These are phyloP conservation scores for Chaetomium sp. DNA, from an alignment of 2,329 filamentous ascomycete genomes.

Conservation along the genomic window DNA sequence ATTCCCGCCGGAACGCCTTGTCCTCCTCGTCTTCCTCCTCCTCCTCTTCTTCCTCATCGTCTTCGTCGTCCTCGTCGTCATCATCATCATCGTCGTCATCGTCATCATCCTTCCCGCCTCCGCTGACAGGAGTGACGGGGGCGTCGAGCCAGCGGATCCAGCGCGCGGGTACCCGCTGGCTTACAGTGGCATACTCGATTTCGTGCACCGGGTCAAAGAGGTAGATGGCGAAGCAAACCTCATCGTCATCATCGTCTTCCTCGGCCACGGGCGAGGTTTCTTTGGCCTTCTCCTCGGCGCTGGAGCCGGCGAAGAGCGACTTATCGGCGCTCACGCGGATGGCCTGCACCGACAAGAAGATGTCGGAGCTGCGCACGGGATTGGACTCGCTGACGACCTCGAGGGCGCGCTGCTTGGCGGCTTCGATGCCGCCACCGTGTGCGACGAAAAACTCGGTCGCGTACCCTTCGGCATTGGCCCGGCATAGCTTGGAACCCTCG, in stretches of 20 bases:
- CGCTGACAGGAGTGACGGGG: slow-evolving; percentile 46
- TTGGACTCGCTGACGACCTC: slow-evolving; percentile 77
- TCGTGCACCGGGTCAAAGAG: slow-evolving; percentile 84
- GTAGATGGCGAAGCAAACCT: slow-evolving; percentile 69
- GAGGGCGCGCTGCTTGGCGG: slow-evolving; percentile 71
- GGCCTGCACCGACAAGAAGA: slow-evolving; percentile 93
- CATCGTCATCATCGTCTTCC: slow-evolving; percentile 45
- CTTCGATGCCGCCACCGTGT: slow-evolving; percentile 65
- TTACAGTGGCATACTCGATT: slow-evolving; percentile 77
- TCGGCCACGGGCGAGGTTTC: slow-evolving; percentile 47
- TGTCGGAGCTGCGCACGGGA: slow-evolving; percentile 84
- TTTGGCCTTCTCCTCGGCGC: slow-evolving; percentile 49
- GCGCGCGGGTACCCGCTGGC: slow-evolving; percentile 72
- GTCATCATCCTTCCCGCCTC: slow-evolving; percentile 45
- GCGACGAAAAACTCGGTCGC: slow-evolving; percentile 75
- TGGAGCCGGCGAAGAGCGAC: slow-evolving; percentile 59
- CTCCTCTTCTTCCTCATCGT: too few relatives aligned
- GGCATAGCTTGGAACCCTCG: slow-evolving; percentile 85
- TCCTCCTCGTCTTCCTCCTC: too few relatives aligned
- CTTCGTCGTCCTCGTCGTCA: too few relatives aligned
- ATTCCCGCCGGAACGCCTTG: slow-evolving; percentile 21
- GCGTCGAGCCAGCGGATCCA: slow-evolving; percentile 93
- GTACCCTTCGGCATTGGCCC: slow-evolving; percentile 83
- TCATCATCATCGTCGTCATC: too few relatives aligned
- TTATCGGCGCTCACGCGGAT: slow-evolving; percentile 46